Evolutionary conservation across 2,329 filamentous ascomycete species (phyloP).

Genomic region (Plectosphaerella sp.): DNA sequence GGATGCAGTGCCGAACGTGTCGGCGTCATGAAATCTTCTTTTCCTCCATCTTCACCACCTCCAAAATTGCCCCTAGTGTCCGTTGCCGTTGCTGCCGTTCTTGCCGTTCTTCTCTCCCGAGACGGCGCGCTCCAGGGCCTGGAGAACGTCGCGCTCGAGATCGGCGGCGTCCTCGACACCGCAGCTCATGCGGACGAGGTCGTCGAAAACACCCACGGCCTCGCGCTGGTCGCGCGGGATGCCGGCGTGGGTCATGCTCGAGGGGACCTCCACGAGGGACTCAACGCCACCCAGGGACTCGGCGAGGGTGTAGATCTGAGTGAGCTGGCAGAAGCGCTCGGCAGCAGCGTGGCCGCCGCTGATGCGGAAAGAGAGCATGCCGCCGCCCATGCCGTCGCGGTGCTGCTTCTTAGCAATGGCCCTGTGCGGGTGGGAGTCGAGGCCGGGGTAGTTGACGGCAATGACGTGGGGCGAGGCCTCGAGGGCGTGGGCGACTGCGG

Average conservation of each 20-base stretch:
- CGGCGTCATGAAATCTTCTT: background rate
- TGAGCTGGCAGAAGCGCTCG: constrained; percentile 86
- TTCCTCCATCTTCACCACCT: background rate
- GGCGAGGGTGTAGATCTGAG: constrained; percentile 86
- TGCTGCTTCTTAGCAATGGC: constrained; percentile 86
- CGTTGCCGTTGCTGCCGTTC: constrained; percentile 18
- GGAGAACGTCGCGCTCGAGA: constrained; percentile 73
- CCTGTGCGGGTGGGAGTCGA: constrained; percentile 82
- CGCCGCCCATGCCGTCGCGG: constrained; percentile 88
- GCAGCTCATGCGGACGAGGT: constrained; percentile 88
- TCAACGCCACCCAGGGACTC: constrained; percentile 92
- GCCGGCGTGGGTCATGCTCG: constrained; percentile 94
- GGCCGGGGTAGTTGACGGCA: constrained; percentile 91
- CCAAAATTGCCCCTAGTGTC: constrained; percentile 7
- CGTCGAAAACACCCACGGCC: constrained; percentile 89
- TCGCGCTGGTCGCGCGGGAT: constrained; percentile 89
- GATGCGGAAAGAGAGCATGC: constrained; percentile 96
- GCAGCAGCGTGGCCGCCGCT: constrained; percentile 80
- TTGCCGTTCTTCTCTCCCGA: constrained; percentile 15
- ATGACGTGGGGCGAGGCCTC: constrained; percentile 78
- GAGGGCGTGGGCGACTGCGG: constrained; percentile 69
- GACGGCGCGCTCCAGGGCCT: constrained; percentile 76
- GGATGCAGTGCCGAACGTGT: background rate
- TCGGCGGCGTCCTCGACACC: constrained; percentile 90
- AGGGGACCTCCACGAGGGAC: constrained; percentile 85